A percentile compares a stretch with the other conserved stretches of the same genome.
Conservation (phyloP, 331 rosid species). For the Arachis monticola region DNA sequence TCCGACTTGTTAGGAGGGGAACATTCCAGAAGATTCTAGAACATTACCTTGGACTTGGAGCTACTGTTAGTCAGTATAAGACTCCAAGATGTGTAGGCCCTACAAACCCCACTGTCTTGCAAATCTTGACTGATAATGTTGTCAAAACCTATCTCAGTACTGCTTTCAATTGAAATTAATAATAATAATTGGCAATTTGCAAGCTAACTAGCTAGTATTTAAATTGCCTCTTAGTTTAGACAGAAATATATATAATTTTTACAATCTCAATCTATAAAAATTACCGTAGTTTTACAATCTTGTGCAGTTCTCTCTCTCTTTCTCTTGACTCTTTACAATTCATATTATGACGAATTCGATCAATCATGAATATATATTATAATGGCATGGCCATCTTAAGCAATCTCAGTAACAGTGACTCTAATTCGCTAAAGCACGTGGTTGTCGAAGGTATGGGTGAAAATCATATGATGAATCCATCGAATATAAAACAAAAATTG, state of each 20-base stretch:
- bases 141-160: conserved; percentile 62
- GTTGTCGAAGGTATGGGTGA: conserved; percentile 14
- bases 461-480: conserved; percentile 30
- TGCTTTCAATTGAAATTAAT: conserved; percentile 54
- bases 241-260: conserved; percentile 22
- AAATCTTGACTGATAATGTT: conserved; percentile 67
- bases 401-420: neutral
- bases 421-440: neutral
- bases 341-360: neutral
- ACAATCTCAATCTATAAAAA: neutral
- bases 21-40: conserved; percentile 77
- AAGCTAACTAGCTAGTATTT: neutral
- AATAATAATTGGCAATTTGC: neutral
- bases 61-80: conserved; percentile 85
- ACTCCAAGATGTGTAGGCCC: conserved; percentile 77
- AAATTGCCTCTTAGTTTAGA: conserved; percentile 32
- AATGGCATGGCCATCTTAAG: conserved; percentile 28
- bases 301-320: conserved; percentile 2
- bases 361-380: neutral
- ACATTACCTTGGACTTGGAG: conserved; percentile 73
- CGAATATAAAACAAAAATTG: neutral
- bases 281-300: neutral
- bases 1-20: conserved; percentile 69
- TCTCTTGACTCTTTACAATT: neutral
- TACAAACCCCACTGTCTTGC: conserved; percentile 58